Evolutionary conservation across 179 eudicot species (phyloP), one percentile per base, ranked within the genome.

Genomic region (Silene coronaria): DNA sequence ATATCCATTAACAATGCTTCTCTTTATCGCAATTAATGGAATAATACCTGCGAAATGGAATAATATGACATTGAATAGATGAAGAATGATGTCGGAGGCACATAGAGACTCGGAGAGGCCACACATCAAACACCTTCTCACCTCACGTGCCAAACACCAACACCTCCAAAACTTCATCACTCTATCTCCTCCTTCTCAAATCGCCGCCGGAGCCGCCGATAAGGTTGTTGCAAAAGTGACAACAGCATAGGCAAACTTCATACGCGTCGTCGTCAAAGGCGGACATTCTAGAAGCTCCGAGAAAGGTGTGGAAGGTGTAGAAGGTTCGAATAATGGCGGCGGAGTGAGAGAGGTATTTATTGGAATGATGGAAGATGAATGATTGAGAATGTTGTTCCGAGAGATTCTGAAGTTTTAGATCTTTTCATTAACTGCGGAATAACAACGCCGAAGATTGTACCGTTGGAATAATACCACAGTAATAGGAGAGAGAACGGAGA

Each of bases 1-100:
- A 95, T 95, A 77, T 95, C 99, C 97, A 95, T 91, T 27, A 95
- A 95, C 26, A 90, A 68, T n/a, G n/a, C n/a, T n/a, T n/a, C n/a
- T n/a, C n/a, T n/a, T n/a, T n/a, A n/a, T n/a, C n/a, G n/a, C n/a
- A n/a, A n/a, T n/a, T n/a, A n/a, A n/a, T n/a, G n/a, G n/a, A n/a
- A n/a, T n/a, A n/a, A n/a, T n/a, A n/a, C n/a, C n/a, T n/a, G n/a
- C n/a, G n/a, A n/a, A n/a, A n/a, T n/a, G n/a, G n/a, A n/a, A n/a
- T n/a, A n/a, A n/a, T n/a, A n/a, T n/a, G n/a, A n/a, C n/a, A n/a
- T n/a, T n/a, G n/a, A n/a, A n/a, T n/a, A n/a, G n/a, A n/a, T n/a
- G n/a, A n/a, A n/a, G n/a, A n/a, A n/a, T n/a, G n/a, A n/a, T n/a
- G n/a, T n/a, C n/a, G n/a, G n/a, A n/a, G n/a, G n/a, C n/a, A n/a